Conservation (phyloP, 2,329 filamentous ascomycete genomes). For the Diaporthe citrichinensis region DNA sequence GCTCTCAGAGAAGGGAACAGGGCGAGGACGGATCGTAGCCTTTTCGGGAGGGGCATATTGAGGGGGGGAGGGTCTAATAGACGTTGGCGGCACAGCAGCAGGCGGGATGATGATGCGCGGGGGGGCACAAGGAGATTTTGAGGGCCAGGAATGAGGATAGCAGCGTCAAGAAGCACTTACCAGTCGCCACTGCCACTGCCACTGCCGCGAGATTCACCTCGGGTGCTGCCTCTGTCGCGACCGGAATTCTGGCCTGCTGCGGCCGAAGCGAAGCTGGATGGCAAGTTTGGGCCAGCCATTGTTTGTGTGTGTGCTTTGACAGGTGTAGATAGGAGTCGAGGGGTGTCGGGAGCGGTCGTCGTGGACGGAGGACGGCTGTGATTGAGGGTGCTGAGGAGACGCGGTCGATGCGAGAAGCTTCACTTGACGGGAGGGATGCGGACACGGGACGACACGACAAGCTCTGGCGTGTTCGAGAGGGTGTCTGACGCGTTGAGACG, state of each 20-base stretch:
- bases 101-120: not conserved
- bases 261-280: constrained; percentile 87
- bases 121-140: constrained; percentile 6
- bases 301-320: constrained; percentile 44
- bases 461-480: constrained; percentile 17
- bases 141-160: constrained; percentile 37
- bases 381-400: not conserved
- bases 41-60: not conserved
- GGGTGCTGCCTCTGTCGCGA: constrained; percentile 72
- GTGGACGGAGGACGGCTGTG: not conserved
- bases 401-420: constrained; percentile 20
- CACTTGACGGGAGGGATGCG: constrained; percentile 6
- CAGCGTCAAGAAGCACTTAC: constrained; percentile 63
- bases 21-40: not conserved
- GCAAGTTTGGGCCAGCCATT: constrained; percentile 79
- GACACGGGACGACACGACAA: constrained; percentile 28
- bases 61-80: too few species aligned
- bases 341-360: constrained; percentile 11
- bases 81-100: not conserved
- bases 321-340: not conserved
- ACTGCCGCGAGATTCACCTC: constrained; percentile 68
- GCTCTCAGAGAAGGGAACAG: too few species aligned
- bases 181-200: constrained; percentile 78
- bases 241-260: constrained; percentile 80
- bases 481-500: constrained; percentile 23